Conservation (phyloP, 345 rosid species). For the rapeseed (Brassica napus) region Da-Ae NC_063444.1:2898001-2898500, state of each 20-base stretch:
- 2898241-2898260: conserved; percentile 1
- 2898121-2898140: conserved; percentile 90
- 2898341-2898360: too few species aligned
- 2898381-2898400: too few species aligned
- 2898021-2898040: too few species aligned
- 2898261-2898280: neutral
- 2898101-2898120: conserved; percentile 74
- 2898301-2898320: neutral
- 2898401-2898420: too few species aligned
- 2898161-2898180: conserved; percentile 11
- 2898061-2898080: conserved; percentile 96
- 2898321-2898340: too few species aligned
- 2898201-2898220: neutral
- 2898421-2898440: neutral
- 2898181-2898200: neutral
- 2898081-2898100: conserved; percentile 86
- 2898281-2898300: conserved; percentile 9
- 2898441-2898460: neutral
- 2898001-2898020: too few species aligned
- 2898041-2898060: conserved; percentile 39
- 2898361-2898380: too few species aligned
- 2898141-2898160: conserved; percentile 94
- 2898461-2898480: conserved; percentile 83
- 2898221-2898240: neutral
- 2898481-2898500: conserved; percentile 85